Evolutionary conservation across 352 stramenopile genomes (phyloP).

Genomic region (Phytopythium delawarense): DNA sequence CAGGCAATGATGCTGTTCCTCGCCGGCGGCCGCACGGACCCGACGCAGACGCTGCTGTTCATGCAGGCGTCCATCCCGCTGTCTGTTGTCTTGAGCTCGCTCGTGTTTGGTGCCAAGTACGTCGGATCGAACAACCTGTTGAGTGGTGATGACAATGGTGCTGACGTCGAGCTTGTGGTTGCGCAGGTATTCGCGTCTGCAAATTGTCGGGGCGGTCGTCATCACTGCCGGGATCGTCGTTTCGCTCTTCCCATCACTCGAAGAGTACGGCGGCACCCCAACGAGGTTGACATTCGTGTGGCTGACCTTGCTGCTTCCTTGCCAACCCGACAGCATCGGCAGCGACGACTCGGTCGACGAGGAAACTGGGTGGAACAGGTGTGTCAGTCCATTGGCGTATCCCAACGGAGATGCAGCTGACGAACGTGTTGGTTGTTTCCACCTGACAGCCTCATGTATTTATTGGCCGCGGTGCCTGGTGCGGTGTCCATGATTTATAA

Average conservation of each 20-base stretch:
- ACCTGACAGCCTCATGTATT: constrained; percentile 58
- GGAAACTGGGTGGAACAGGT: constrained; percentile 83
- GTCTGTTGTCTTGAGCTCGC: constrained; percentile 51
- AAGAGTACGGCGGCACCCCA: constrained; percentile 40
- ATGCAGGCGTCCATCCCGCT: constrained; percentile 82
- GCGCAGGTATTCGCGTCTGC: constrained; percentile 60
- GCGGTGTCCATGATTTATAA: constrained; percentile 88
- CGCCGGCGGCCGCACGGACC: constrained; percentile 72
- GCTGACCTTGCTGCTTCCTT: constrained; percentile 1
- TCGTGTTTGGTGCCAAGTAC: constrained; percentile 55
- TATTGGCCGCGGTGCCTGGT: constrained; percentile 69
- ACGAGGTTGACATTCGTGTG: neutral
- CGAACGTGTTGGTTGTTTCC: neutral
- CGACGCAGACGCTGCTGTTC: constrained; percentile 80
- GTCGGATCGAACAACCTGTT: neutral
- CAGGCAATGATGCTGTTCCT: constrained; percentile 85
- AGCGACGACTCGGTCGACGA: constrained; percentile 61
- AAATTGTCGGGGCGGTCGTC: constrained; percentile 64
- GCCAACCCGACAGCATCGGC: constrained; percentile 31
- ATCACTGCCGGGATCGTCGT: constrained; percentile 71
- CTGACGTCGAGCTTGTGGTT: neutral
- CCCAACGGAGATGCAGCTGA: neutral
- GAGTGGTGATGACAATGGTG: neutral
- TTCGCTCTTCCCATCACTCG: constrained; percentile 66
- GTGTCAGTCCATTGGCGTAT: neutral